Evolutionary conservation across 768 basidiomycete species (phyloP), one percentile per base, ranked within the genome.

Genomic region (Fibroporia radiculosa): DNA sequence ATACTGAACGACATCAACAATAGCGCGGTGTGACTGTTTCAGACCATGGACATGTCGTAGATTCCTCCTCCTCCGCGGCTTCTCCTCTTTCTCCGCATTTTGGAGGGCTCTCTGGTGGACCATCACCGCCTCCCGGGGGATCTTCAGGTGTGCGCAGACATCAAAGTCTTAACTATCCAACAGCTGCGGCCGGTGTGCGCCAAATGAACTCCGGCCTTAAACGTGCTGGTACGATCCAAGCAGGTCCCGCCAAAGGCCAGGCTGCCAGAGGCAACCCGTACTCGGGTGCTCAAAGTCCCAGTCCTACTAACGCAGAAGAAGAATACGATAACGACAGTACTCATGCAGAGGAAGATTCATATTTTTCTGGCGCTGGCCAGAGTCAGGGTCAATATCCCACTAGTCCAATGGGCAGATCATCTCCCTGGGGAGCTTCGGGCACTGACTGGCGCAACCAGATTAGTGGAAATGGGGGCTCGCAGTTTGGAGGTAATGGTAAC

Each of bases 151-250:
- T 92, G 22, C 81, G 89, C 31, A 73, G 89, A 47, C 85, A 90
- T 61, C 82, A 83, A 46, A 86, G 83, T 45, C 73, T 91, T 39
- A 91, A 82, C 20, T 79, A 85, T 52, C 80, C 83, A 23, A 73
- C 78, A 14, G 72, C 69, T n/a, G 69, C 68, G 34, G 68, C 70
- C 38, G 69, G 71, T 12, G 56, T 59, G 23, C 73, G 78, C 42
- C 68, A 68, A 37, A 75, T 78, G 56, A 63, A 69, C 11, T 55
- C 68, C 24, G 73, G 75, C 31, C 73, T 90, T 48, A 85, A 78
- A 59, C 82, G 88, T 47, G 77, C 85, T 20, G 88, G 85, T 19
- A 90, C 87, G 10, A 65, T 89, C 10, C 80, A 83, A 55, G 74
- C 78, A 1, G 52, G 59, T 31, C 70, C 77, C 4, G 55, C 72